phyloP scores from a whole-genome alignment of 2,329 filamentous ascomycete species.

The Septoria linicola region DNA sequence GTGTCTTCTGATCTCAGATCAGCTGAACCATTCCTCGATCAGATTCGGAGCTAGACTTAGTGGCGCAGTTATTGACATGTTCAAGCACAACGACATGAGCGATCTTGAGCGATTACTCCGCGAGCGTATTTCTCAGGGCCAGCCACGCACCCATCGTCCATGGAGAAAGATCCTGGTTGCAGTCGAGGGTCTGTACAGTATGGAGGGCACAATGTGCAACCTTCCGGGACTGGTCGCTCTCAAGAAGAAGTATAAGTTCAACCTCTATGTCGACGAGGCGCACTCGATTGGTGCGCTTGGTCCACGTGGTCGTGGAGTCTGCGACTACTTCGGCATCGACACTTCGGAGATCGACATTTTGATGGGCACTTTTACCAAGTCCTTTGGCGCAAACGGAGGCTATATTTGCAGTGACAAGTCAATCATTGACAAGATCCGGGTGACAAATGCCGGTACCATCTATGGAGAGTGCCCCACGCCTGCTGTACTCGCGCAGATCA shows the following conservation, averaged over 20 bases:
- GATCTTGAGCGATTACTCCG: conserved; percentile 83
- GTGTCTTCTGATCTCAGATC: conserved; percentile 91
- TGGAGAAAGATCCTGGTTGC: conserved; percentile 99
- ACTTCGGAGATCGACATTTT: conserved; percentile 86
- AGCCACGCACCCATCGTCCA: conserved; percentile 94
- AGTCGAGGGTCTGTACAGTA: conserved; percentile 95
- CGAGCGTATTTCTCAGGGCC: conserved; percentile 91
- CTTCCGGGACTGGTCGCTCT: conserved; percentile 83
- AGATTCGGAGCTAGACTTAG: conserved; percentile 92
- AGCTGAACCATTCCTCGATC: conserved; percentile 97
- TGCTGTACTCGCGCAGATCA: conserved; percentile 86
- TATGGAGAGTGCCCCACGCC: conserved; percentile 87
- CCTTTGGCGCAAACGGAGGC: conserved; percentile 95
- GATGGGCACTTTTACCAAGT: conserved; percentile 98
- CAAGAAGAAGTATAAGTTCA: conserved; percentile 96
- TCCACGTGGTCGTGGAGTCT: conserved; percentile 84
- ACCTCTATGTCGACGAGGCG: conserved; percentile 92
- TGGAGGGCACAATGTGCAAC: conserved; percentile 99
- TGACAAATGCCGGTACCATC: conserved; percentile 79
- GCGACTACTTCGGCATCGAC: conserved; percentile 94
- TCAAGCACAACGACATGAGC: conserved; percentile 95
- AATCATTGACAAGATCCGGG: conserved; percentile 88
- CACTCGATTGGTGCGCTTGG: conserved; percentile 94
- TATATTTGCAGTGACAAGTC: conserved; percentile 87
- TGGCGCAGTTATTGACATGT: conserved; percentile 90